Percentiles rank a stretch among this genome's conserved stretches.
These are phyloP conservation scores for Beauveria pseudobassiana DNA, from an alignment of 2,329 filamentous ascomycete genomes.

Conservation along the genomic window DNA sequence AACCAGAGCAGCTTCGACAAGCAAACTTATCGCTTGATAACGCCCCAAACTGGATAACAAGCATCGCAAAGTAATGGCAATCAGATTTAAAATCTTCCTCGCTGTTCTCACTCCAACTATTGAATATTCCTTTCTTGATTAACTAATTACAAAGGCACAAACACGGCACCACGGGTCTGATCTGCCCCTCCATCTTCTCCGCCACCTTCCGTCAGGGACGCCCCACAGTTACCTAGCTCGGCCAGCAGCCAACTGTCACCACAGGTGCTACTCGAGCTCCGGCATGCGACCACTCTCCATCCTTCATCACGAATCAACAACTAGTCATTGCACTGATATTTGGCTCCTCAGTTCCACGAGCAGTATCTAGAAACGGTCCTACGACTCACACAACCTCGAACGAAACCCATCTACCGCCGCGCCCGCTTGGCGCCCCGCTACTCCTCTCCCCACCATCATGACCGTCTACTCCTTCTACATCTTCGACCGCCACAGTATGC, in stretches of 20 bases:
- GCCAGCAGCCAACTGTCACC: not conserved
- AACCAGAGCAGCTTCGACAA: no score
- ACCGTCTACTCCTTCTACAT: constrained; percentile 97
- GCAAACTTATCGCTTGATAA: no score
- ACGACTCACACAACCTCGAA: not conserved
- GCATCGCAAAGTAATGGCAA: no score
- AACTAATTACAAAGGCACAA: no score
- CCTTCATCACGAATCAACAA: not conserved
- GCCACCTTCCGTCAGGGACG: not conserved
- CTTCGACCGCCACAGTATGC: constrained; percentile 92
- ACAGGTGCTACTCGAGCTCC: not conserved
- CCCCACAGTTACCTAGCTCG: not conserved
- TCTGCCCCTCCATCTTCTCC: not conserved
- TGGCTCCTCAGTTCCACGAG: not conserved
- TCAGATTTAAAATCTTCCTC: no score
- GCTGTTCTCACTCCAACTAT: no score
- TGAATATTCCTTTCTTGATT: no score
- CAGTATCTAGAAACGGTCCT: not conserved
- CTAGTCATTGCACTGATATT: not conserved
- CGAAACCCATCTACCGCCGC: not conserved
- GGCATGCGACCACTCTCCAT: not conserved
- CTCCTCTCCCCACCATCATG: constrained; percentile 47
- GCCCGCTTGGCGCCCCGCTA: not conserved
- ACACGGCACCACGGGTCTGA: no score
- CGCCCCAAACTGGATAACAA: no score